Evolutionary conservation across 2,329 filamentous ascomycete genomes (phyloP).

Genomic region (Beauveria varroae): DNA sequence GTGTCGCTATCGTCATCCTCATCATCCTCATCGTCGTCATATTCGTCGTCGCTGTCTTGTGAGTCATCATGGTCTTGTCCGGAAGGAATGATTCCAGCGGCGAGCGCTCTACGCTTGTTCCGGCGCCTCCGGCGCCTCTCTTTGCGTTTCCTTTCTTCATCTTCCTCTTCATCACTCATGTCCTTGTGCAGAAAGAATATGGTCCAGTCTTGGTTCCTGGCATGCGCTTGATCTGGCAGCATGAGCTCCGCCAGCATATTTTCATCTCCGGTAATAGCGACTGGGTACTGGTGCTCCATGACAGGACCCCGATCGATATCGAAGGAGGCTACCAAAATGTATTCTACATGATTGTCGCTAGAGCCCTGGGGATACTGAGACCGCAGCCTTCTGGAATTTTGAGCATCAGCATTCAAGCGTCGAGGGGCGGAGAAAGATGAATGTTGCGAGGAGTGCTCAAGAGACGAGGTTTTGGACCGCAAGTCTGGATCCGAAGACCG

Average conservation of each 20-base stretch:
- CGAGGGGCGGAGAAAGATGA: slow-evolving; percentile 49
- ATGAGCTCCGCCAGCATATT: slow-evolving; percentile 98
- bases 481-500: slow-evolving; percentile 52
- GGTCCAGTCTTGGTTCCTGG: slow-evolving; percentile 95
- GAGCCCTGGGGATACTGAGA: slow-evolving; percentile 71
- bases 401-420: slow-evolving; percentile 42
- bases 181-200: slow-evolving; percentile 99
- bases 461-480: slow-evolving; percentile 52
- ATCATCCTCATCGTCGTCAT: slow-evolving; percentile 44
- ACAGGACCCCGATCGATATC: slow-evolving; percentile 93
- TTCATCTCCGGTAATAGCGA: slow-evolving; percentile 92
- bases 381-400: slow-evolving; percentile 50
- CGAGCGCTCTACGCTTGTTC: slow-evolving; percentile 43
- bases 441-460: slow-evolving; percentile 54
- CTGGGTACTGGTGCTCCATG: slow-evolving; percentile 97
- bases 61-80: slow-evolving; percentile 34
- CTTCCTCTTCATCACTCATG: slow-evolving; percentile 73
- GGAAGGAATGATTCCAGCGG: slow-evolving; percentile 39
- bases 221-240: slow-evolving; percentile 93
- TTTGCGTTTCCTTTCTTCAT: slow-evolving; percentile 56
- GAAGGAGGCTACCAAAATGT: slow-evolving; percentile 94
- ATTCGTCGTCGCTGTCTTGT: slow-evolving; percentile 37
- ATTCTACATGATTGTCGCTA: slow-evolving; percentile 91
- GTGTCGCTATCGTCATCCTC: slow-evolving; percentile 48
- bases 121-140: slow-evolving; percentile 44